These are phyloP conservation scores for Trametes versicolor DNA, from an alignment of 1,284 basidiomycete genomes.

Conservation along the genomic window DNA sequence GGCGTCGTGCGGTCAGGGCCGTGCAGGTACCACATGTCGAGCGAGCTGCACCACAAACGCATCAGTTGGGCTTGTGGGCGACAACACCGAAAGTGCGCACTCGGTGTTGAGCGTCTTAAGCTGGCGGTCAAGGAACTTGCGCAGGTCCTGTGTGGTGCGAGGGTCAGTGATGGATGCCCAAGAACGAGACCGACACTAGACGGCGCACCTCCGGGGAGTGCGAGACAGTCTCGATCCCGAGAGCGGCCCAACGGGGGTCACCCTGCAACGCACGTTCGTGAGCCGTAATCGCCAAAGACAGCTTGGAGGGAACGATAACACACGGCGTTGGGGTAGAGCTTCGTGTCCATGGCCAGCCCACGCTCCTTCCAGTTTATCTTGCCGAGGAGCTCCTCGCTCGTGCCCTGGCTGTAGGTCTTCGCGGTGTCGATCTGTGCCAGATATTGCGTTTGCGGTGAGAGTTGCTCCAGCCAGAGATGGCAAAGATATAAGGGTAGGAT, in stretches of 20 bases:
- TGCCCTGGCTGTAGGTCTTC: conserved; percentile 55
- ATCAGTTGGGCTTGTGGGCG: conserved; percentile 17
- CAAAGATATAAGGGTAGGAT: no score
- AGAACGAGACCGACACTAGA: not conserved
- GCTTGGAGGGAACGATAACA: not conserved
- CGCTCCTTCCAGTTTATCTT: conserved; percentile 49
- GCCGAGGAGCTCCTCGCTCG: conserved; percentile 58
- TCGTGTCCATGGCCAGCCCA: conserved; percentile 60
- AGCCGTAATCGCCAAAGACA: not conserved
- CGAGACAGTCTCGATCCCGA: conserved; percentile 16
- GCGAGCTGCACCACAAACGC: conserved; percentile 35
- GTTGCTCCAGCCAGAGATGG: not conserved
- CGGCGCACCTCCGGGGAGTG: conserved; percentile 34
- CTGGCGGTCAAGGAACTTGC: conserved; percentile 55
- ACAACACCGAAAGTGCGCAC: conserved; percentile 40
- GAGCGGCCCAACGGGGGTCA: not conserved
- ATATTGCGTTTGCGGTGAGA: not conserved
- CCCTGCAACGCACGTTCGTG: not conserved
- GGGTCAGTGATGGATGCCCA: not conserved
- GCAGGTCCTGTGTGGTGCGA: conserved; percentile 44
- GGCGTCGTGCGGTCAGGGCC: conserved; percentile 59
- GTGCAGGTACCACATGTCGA: conserved; percentile 65
- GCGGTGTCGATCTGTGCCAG: conserved; percentile 60
- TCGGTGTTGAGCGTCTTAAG: conserved; percentile 57
- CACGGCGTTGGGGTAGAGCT: conserved; percentile 36